Evolutionary conservation across 2,329 filamentous ascomycete genomes (phyloP).

Genomic region (Fusarium sacchari): DNA sequence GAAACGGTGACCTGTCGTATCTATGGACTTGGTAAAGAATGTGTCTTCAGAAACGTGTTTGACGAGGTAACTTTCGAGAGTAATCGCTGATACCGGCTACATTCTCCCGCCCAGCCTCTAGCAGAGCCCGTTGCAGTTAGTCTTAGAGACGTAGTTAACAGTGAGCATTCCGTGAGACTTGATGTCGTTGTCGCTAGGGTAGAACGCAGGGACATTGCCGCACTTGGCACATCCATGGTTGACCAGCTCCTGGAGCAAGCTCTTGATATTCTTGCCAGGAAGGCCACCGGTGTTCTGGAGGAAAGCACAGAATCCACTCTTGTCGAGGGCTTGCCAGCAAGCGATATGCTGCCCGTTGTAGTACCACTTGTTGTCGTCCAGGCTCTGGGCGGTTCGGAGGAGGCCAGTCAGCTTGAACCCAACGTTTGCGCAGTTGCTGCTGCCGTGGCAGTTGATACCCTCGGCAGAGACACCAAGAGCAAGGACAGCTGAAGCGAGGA

Average conservation of each 20-base stretch:
- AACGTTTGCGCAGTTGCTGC: not conserved
- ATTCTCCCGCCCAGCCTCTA: not conserved
- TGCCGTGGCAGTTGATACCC: not conserved
- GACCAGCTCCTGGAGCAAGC: not conserved
- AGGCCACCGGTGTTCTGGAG: not conserved
- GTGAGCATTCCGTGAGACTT: not conserved
- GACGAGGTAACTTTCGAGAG: not conserved
- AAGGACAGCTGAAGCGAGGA: not conserved
- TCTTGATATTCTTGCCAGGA: not conserved
- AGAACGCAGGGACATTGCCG: not conserved
- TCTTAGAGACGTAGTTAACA: not conserved
- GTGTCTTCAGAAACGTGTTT: not conserved
- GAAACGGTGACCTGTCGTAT: not conserved
- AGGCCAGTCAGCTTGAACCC: not conserved
- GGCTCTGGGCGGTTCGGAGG: not conserved
- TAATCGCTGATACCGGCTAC: rapidly evolving
- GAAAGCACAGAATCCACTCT: not conserved
- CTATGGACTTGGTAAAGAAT: not conserved
- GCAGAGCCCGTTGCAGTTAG: not conserved
- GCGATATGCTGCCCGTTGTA: not conserved
- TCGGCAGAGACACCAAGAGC: not conserved
- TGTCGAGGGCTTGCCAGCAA: not conserved
- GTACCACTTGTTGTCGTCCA: not conserved
- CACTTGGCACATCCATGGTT: not conserved
- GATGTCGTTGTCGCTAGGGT: not conserved